These are phyloP conservation scores for Fusarium bulbicola DNA, from an alignment of 2,329 filamentous ascomycete genomes.

Conservation along the genomic window DNA sequence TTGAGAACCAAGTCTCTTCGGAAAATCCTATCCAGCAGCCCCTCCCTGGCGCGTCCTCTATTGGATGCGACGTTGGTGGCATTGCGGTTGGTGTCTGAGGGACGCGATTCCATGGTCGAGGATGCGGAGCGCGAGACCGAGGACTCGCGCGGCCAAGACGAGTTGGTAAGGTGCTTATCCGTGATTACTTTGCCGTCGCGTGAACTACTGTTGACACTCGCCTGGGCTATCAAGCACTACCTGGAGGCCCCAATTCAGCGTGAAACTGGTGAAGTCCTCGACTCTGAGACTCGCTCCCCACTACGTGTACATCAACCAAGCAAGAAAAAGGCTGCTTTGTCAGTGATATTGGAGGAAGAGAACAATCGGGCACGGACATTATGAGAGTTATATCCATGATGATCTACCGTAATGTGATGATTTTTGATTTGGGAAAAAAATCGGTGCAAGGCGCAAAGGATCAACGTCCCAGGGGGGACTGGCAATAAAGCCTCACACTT, in stretches of 20 bases:
- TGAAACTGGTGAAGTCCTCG: conserved; percentile 33
- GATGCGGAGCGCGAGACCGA: conserved; percentile 46
- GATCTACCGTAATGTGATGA: conserved; percentile 33
- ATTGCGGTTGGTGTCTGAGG: conserved; percentile 76
- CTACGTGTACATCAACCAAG: conserved; percentile 32
- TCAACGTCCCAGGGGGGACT: conserved; percentile 28
- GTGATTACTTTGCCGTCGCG: conserved; percentile 55
- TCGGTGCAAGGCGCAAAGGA: conserved; percentile 33
- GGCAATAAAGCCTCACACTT: conserved; percentile 24
- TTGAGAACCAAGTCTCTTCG: conserved; percentile 69
- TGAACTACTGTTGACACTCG: conserved; percentile 58
- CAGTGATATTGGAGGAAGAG: conserved; percentile 34
- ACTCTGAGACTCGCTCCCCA: conserved; percentile 38
- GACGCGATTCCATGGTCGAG: conserved; percentile 58
- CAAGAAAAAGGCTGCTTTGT: conserved; percentile 37
- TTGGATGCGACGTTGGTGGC: conserved; percentile 78
- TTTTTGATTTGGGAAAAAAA: conserved; percentile 13
- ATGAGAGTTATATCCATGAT: conserved; percentile 30
- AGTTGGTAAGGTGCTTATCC: conserved; percentile 50
- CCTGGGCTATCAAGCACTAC: conserved; percentile 53
- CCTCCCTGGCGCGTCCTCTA: conserved; percentile 76
- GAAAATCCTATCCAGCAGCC: conserved; percentile 77
- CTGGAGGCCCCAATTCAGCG: conserved; percentile 49
- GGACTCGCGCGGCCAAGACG: conserved; percentile 50
- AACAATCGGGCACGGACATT: conserved; percentile 24